A percentile compares a stretch with the other conserved stretches of the same genome.
Evolutionary conservation across 306 rosid genomes (phyloP).

Genomic region (Malus sieversii): DNA sequence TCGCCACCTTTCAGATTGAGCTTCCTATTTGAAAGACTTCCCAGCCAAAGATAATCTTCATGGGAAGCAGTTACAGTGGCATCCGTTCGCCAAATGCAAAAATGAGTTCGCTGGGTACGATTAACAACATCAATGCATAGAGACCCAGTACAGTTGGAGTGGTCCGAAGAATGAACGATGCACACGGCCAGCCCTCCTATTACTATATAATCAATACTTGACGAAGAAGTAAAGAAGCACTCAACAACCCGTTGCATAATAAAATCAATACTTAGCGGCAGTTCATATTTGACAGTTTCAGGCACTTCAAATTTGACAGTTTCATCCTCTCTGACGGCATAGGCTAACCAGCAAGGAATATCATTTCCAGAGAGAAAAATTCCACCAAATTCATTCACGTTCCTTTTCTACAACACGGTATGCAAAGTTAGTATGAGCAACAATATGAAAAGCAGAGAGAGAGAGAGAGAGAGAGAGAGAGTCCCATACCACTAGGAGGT

Average conservation of each 20-base stretch:
- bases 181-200: not conserved
- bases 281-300: not conserved
- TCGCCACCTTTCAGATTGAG: not conserved
- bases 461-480: not conserved
- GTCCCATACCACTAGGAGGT: conserved; percentile 14
- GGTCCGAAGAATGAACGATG: not conserved
- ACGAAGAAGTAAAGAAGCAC: no score
- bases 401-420: conserved; percentile 1
- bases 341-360: conserved; percentile 5
- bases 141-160: not conserved
- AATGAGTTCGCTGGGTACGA: not conserved
- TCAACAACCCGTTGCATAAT: no score
- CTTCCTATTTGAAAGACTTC: not conserved
- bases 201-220: no score
- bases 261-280: not conserved
- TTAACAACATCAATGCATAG: not conserved
- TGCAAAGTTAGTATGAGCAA: not conserved
- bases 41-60: not conserved
- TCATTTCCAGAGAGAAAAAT: not conserved
- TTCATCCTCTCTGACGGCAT: not conserved
- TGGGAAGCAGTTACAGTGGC: not conserved
- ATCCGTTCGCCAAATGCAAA: not conserved
- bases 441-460: not conserved
- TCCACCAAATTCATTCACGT: not conserved
- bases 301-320: not conserved